Percentiles rank a stretch among this genome's conserved stretches.
Evolutionary conservation across 23 red algal genomes (phyloP).

Genomic region (Rhodosorus marinus): DNA sequence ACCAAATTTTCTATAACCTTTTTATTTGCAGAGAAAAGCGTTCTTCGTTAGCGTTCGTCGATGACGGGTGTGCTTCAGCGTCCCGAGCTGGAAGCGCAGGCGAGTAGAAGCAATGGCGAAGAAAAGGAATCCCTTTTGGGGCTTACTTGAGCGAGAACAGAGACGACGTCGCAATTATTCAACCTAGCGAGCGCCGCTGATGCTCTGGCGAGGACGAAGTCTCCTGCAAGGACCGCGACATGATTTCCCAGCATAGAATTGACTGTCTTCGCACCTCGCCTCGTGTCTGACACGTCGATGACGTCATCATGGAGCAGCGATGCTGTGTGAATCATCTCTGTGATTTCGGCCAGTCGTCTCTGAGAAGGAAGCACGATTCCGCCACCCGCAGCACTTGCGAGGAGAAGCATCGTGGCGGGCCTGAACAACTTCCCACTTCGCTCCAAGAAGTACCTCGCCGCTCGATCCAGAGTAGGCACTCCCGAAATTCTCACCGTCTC

Average conservation of each 20-base stretch:
- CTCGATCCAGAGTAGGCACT: constrained; percentile 51
- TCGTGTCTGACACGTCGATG: constrained; percentile 71
- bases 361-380: neutral
- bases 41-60: no score
- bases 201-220: constrained; percentile 85
- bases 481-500: constrained; percentile 32
- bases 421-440: constrained; percentile 83
- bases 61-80: no score
- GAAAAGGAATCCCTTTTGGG: no score
- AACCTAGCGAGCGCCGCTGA: constrained; percentile 66
- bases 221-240: constrained; percentile 87
- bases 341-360: constrained; percentile 72
- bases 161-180: constrained; percentile 87
- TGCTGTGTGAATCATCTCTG: constrained; percentile 92
- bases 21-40: no score
- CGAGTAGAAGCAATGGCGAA: no score
- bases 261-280: constrained; percentile 42
- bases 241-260: constrained; percentile 96
- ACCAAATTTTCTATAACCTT: constrained; percentile 96
- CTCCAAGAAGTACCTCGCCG: constrained; percentile 73
- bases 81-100: no score
- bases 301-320: constrained; percentile 96
- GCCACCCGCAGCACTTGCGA: constrained; percentile 60
- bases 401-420: constrained; percentile 77
- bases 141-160: no score